Percentiles rank a stretch among this genome's conserved stretches.
Evolutionary conservation across 2,329 filamentous ascomycete species (phyloP).

Genomic region (Stemphylium lycopersici): DNA sequence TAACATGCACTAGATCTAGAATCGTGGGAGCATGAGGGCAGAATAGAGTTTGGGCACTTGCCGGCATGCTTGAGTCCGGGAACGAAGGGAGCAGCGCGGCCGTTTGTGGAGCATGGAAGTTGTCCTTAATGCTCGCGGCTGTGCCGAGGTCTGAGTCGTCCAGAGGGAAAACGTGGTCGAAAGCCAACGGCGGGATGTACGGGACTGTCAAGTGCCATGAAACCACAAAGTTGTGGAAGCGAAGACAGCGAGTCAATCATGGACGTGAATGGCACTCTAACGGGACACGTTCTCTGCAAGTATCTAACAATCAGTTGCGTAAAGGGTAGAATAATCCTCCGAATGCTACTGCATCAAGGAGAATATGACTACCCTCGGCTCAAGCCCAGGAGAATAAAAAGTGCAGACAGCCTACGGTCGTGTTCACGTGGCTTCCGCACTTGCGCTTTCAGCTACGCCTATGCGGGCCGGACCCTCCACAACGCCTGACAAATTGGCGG

Average conservation of each 20-base stretch:
- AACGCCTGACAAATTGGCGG: conserved; percentile 9
- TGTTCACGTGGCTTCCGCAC: conserved; percentile 13
- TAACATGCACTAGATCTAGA: conserved; percentile 23
- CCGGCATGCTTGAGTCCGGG: conserved; percentile 16
- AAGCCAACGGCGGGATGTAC: conserved; percentile 1
- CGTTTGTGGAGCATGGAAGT: conserved; percentile 19
- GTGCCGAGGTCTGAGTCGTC: conserved; percentile 5
- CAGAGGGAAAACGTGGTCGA: conserved; percentile 6
- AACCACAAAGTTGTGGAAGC: neutral
- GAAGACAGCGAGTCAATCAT: neutral
- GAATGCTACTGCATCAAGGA: conserved; percentile 1
- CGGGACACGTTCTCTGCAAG: neutral
- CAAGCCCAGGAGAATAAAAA: conserved; percentile 10
- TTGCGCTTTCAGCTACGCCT: conserved; percentile 23
- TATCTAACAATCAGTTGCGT: neutral
- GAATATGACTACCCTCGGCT: neutral
- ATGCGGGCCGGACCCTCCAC: conserved; percentile 25
- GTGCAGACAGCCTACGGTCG: conserved; percentile 1
- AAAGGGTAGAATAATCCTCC: neutral
- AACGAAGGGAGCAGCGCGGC: conserved; percentile 12
- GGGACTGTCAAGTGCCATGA: conserved; percentile 8
- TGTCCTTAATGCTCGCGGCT: neutral
- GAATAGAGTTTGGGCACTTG: conserved; percentile 23
- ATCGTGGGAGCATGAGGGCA: conserved; percentile 11
- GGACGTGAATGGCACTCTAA: neutral